These are phyloP conservation scores for Scheffersomyces segobiensis DNA, from an alignment of 1,139 yeast genomes.

Conservation along the genomic window DNA sequence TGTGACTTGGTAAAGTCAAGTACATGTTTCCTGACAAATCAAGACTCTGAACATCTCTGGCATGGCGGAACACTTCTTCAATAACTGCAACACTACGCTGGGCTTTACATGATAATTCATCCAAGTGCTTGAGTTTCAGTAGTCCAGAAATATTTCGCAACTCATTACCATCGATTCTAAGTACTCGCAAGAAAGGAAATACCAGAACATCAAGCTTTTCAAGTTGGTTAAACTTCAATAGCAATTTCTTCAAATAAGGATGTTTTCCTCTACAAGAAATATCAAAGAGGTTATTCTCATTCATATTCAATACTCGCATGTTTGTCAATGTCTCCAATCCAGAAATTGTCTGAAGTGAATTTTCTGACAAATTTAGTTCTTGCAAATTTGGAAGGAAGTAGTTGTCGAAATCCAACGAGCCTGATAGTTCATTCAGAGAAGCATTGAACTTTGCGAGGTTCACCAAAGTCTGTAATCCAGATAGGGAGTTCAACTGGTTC, in stretches of 20 bases:
- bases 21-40: conserved; percentile 43
- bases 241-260: conserved; percentile 40
- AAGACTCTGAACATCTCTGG: conserved; percentile 24
- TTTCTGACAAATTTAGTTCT: conserved; percentile 46
- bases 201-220: conserved; percentile 27
- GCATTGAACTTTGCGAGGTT: conserved; percentile 44
- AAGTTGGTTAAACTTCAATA: conserved; percentile 42
- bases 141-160: conserved; percentile 28
- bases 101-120: conserved; percentile 44
- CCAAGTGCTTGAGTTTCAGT: conserved; percentile 33
- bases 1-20: conserved; percentile 7
- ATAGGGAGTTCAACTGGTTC: conserved; percentile 33
- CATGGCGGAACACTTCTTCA: conserved; percentile 18
- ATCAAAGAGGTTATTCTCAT: conserved; percentile 39
- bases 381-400: conserved; percentile 42
- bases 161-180: conserved; percentile 49
- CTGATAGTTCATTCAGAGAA: conserved; percentile 42
- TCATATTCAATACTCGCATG: conserved; percentile 42
- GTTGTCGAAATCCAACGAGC: conserved; percentile 36
- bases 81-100: conserved; percentile 24
- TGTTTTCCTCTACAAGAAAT: conserved; percentile 26
- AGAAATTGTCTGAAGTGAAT: conserved; percentile 30
- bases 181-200: conserved; percentile 42
- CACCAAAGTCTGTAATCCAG: conserved; percentile 39
- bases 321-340: conserved; percentile 38